Evolutionary conservation across 306 rosid species (phyloP).

Genomic region (Dryas drummondii): DNA sequence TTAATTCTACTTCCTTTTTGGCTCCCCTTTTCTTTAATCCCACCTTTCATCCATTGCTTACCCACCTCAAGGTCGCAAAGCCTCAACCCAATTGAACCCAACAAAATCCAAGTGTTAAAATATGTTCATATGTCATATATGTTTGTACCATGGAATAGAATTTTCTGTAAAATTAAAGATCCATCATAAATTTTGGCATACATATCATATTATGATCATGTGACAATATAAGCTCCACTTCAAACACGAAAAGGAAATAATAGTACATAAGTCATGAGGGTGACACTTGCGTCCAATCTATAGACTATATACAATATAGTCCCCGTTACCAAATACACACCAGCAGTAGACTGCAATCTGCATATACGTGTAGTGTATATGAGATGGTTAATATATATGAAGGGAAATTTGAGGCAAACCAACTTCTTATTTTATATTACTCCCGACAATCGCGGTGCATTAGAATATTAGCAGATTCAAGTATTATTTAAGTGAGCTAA

Average conservation of each 20-base stretch:
- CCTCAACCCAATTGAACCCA: too few species aligned
- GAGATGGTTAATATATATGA: constrained; percentile 9
- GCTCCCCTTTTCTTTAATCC: constrained; percentile 8
- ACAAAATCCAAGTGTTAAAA: too few species aligned
- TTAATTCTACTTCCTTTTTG: constrained; percentile 20
- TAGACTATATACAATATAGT: neutral
- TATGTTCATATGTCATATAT: too few species aligned
- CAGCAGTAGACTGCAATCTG: neutral
- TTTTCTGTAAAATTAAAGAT: too few species aligned
- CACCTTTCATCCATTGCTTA: neutral
- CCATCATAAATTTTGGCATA: too few species aligned
- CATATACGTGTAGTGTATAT: neutral
- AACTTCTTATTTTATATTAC: constrained; percentile 2
- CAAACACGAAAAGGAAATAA: neutral
- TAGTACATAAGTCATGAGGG: too few species aligned
- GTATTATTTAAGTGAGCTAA: neutral
- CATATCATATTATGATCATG: too few species aligned
- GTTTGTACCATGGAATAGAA: too few species aligned
- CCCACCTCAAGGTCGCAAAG: too few species aligned
- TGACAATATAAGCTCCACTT: neutral
- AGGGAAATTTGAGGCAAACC: neutral
- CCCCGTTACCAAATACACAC: neutral
- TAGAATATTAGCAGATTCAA: neutral
- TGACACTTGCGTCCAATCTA: too few species aligned
- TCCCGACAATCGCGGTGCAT: constrained; percentile 36